Evolutionary conservation across 176 grass and related monocot genomes (phyloP).

Genomic region (Eragrostis curvula): DNA sequence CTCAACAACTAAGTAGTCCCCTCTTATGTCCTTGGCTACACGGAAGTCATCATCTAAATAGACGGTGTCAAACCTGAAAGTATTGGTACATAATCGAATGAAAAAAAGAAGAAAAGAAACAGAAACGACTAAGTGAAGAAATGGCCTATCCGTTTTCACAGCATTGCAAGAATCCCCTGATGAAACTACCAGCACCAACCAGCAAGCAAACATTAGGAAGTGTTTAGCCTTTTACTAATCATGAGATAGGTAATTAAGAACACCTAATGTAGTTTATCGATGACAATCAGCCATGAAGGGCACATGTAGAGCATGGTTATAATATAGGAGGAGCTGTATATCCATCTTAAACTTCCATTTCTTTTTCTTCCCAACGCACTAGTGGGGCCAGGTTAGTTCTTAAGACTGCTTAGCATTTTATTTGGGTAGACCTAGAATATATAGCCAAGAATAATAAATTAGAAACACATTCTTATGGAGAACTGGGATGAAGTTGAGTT

Average conservation of each 20-base stretch:
- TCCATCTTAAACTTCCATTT: constrained; percentile 3
- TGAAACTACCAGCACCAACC: background rate
- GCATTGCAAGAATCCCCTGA: background rate
- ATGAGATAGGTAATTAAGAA: background rate
- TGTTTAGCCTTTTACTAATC: background rate
- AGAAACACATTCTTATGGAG: background rate
- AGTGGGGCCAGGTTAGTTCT: background rate
- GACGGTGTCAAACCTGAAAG: constrained; percentile 92
- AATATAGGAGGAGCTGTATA: background rate
- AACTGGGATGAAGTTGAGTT: background rate
- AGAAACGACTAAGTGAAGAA: constrained; percentile 1
- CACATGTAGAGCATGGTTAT: background rate
- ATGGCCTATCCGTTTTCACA: constrained; percentile 6
- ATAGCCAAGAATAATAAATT: background rate
- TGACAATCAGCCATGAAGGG: background rate
- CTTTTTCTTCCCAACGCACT: background rate
- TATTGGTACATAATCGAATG: background rate
- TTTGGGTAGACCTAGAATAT: background rate
- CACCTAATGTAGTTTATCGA: background rate
- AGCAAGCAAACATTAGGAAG: constrained; percentile 1
- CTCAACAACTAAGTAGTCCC: constrained; percentile 92
- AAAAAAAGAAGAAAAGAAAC: background rate
- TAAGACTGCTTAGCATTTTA: background rate
- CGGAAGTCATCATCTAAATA: constrained; percentile 93
- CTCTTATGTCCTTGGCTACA: constrained; percentile 88